phyloP scores from a whole-genome alignment of 2,329 filamentous ascomycete species.

The Xylaria hypoxylon region DNA sequence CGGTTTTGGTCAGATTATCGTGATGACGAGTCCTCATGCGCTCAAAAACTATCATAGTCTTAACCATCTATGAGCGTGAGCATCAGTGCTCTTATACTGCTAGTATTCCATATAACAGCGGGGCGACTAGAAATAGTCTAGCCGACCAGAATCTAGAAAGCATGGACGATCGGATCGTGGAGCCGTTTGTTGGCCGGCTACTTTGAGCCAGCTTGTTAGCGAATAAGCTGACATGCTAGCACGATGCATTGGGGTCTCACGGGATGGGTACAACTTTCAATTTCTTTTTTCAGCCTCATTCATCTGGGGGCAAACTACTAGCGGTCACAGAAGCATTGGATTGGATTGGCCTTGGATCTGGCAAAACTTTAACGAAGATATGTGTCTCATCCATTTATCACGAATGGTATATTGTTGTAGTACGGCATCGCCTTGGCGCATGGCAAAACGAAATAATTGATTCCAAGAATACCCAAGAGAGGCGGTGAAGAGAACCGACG shows the following conservation, averaged over 20 bases:
- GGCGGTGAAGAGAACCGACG: conserved; percentile 25
- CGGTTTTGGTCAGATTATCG: neutral
- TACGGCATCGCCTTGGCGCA: conserved; percentile 34
- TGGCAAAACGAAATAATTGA: conserved; percentile 22
- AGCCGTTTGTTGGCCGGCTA: neutral
- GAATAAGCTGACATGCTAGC: conserved; percentile 32
- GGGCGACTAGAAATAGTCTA: neutral
- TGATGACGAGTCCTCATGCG: conserved; percentile 1
- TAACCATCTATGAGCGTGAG: conserved; percentile 5
- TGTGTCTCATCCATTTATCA: conserved; percentile 31
- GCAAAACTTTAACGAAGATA: conserved; percentile 31
- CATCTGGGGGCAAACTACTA: neutral
- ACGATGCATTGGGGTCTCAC: conserved; percentile 9
- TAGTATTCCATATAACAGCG: neutral
- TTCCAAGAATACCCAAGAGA: conserved; percentile 37
- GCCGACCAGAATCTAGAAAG: neutral
- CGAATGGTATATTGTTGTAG: conserved; percentile 22
- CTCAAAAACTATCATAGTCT: neutral
- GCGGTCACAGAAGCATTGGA: conserved; percentile 9
- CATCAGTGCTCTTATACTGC: neutral
- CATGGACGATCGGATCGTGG: neutral
- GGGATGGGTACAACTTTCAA: conserved; percentile 14
- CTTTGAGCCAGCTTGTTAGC: neutral
- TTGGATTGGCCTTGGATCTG: conserved; percentile 3
- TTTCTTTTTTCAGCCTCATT: conserved; percentile 22